Conservation (phyloP, 2,329 filamentous ascomycete species). For the Domatiomyces catenatus region DNA sequence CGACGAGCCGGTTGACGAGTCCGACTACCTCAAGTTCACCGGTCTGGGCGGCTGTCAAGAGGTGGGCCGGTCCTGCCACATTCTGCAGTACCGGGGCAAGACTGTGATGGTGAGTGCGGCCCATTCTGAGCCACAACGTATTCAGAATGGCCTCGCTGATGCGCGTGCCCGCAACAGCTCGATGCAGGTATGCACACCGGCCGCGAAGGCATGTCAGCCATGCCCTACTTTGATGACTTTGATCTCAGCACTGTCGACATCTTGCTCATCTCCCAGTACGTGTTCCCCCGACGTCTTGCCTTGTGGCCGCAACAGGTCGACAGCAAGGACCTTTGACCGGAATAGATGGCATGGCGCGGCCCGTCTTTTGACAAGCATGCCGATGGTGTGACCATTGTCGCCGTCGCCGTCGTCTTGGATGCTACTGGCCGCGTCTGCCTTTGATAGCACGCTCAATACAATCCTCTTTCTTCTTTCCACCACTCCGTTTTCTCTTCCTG, state of each 20-base stretch:
- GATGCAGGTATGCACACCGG: constrained; percentile 86
- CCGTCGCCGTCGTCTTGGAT: background rate
- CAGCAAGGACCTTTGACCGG: background rate
- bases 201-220: constrained; percentile 72
- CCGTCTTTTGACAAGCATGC: background rate
- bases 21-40: constrained; percentile 87
- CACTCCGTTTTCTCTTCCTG: constrained; percentile 3
- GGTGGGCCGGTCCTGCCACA: constrained; percentile 91
- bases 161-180: constrained; percentile 41
- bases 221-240: constrained; percentile 97
- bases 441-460: background rate
- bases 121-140: constrained; percentile 1
- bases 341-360: background rate
- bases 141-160: background rate
- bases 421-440: background rate
- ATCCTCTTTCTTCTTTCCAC: constrained; percentile 3
- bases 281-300: constrained; percentile 19
- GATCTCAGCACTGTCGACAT: constrained; percentile 95
- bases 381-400: background rate
- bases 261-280: constrained; percentile 98
- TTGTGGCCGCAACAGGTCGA: background rate
- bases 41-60: constrained; percentile 92
- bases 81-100: constrained; percentile 97
- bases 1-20: constrained; percentile 80
- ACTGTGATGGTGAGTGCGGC: constrained; percentile 71